Percentiles rank a stretch among this genome's conserved stretches.
Conservation (phyloP, 2,329 filamentous ascomycete species). For the Verticillium isaacii region DNA sequence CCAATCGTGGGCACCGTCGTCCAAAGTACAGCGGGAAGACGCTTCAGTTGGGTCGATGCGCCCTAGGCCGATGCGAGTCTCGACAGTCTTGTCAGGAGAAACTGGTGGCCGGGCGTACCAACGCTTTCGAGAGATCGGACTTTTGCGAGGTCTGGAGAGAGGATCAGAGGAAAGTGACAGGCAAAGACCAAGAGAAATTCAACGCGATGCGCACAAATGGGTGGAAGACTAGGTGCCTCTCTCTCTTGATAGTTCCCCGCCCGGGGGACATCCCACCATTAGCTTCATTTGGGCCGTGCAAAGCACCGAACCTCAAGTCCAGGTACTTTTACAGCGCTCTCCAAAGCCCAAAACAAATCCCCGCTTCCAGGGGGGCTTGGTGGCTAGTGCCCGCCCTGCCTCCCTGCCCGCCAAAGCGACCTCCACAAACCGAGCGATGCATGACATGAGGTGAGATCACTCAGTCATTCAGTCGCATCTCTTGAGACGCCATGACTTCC, state of each 20-base stretch:
- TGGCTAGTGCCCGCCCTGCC: background rate
- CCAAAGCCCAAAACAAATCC: background rate
- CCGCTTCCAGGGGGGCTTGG: background rate
- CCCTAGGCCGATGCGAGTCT: background rate
- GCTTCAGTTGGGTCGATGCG: background rate
- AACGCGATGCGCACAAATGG: background rate
- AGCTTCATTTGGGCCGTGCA: background rate
- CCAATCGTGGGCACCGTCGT: background rate
- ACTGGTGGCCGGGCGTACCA: background rate
- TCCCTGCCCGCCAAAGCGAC: background rate
- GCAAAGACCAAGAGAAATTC: background rate
- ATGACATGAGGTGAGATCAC: background rate
- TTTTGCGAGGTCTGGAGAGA: too few species aligned
- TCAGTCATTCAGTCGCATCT: background rate
- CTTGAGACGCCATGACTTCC: background rate
- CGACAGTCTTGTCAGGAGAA: background rate
- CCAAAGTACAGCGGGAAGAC: background rate
- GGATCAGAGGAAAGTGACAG: too few species aligned
- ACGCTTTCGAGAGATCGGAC: background rate
- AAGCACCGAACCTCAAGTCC: background rate
- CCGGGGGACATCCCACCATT: background rate
- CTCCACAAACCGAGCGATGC: background rate
- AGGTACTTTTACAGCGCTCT: background rate
- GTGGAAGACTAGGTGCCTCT: background rate
- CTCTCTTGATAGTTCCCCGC: background rate